Evolutionary conservation across 176 grass and related monocot genomes (phyloP).

Genomic region (Canna indica): DNA sequence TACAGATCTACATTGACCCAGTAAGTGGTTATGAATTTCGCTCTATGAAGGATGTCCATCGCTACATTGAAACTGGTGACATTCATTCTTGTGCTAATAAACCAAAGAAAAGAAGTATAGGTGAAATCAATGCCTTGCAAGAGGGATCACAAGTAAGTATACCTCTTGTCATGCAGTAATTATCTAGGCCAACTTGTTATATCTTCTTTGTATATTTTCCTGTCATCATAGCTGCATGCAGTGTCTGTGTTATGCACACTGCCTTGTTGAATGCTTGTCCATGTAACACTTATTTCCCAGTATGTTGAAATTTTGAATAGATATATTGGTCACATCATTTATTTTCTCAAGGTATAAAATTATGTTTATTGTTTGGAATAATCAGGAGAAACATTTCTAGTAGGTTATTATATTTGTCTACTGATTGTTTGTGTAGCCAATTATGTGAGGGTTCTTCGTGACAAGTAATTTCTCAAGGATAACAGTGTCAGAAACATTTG

Average conservation of each 20-base stretch:
- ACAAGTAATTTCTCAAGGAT: background rate
- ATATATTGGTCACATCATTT: background rate
- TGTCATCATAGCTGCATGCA: background rate
- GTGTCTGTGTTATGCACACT: background rate
- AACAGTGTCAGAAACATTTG: background rate
- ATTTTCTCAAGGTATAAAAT: background rate
- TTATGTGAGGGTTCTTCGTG: background rate
- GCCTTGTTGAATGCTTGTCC: background rate
- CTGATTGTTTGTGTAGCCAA: background rate
- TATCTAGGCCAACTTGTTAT: background rate
- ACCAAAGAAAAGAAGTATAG: constrained; percentile 41
- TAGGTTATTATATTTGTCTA: background rate
- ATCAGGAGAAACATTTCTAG: background rate
- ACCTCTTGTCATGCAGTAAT: background rate
- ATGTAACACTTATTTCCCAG: background rate
- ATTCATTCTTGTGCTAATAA: constrained; percentile 20
- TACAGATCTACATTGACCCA: constrained; percentile 71
- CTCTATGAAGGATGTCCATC: constrained; percentile 40
- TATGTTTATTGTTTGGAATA: background rate
- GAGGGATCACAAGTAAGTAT: constrained; percentile 36
- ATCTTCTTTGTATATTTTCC: background rate
- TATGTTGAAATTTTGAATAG: too few relatives aligned
- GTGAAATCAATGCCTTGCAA: constrained; percentile 20
- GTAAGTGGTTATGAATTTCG: constrained; percentile 45
- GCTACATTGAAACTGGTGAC: constrained; percentile 43